A percentile compares a stretch with the other conserved stretches of the same genome.
These are phyloP conservation scores for Penicillium sp. DNA, from an alignment of 2,329 filamentous ascomycete genomes.

Conservation along the genomic window DNA sequence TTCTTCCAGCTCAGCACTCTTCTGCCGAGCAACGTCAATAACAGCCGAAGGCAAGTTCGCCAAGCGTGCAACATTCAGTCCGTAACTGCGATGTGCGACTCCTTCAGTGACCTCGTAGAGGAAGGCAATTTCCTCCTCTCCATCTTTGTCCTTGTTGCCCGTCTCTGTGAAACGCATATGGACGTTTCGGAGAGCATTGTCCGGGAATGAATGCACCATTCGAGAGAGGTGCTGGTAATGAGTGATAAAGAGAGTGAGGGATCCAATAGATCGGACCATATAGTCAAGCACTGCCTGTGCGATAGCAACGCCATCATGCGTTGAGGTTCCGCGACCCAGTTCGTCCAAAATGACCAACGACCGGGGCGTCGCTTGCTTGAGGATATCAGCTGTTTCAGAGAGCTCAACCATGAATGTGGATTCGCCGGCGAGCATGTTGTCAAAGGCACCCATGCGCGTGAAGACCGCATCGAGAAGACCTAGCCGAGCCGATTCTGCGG, in stretches of 20 bases:
- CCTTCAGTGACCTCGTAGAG: conserved; percentile 90
- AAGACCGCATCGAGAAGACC: conserved; percentile 89
- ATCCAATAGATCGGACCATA: conserved; percentile 71
- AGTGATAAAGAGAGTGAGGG: conserved; percentile 92
- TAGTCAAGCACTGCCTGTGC: conserved; percentile 88
- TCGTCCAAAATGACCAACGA: conserved; percentile 92
- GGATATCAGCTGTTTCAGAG: conserved; percentile 85
- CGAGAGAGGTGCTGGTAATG: conserved; percentile 90
- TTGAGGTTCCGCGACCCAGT: conserved; percentile 87
- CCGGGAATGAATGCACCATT: conserved; percentile 67
- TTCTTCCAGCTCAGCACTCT: conserved; percentile 78
- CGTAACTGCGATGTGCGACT: conserved; percentile 90
- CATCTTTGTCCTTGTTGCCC: conserved; percentile 56
- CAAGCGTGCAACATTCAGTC: conserved; percentile 85
- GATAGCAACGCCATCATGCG: conserved; percentile 94
- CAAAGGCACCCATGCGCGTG: conserved; percentile 92
- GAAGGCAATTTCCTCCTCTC: conserved; percentile 86
- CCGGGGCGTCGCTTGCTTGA: conserved; percentile 82
- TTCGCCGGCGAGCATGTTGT: conserved; percentile 94
- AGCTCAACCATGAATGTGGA: conserved; percentile 98
- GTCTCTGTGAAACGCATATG: conserved; percentile 84
- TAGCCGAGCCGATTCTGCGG: conserved; percentile 70
- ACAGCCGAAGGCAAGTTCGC: conserved; percentile 77
- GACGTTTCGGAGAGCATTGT: conserved; percentile 74
- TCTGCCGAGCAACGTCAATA: conserved; percentile 74